These are phyloP conservation scores for Amanita phalloides DNA, from an alignment of 768 basidiomycete genomes.

Conservation along the genomic window DNA sequence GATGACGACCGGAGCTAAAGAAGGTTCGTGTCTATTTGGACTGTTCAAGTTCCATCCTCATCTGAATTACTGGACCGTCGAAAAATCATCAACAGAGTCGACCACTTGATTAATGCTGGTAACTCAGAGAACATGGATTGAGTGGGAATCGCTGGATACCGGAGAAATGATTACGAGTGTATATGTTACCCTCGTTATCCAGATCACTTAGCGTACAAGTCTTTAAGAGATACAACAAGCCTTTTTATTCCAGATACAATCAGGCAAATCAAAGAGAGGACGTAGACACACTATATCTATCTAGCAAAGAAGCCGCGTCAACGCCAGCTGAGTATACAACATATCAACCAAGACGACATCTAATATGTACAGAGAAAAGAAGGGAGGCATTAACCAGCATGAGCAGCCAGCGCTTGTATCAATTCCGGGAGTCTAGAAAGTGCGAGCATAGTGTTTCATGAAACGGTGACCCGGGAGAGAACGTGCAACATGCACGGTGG, in stretches of 20 bases:
- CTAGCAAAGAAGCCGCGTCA: not conserved
- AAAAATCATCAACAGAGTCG: not conserved
- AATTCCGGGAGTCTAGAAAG: not conserved
- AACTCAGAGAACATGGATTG: not conserved
- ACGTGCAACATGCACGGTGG: not conserved
- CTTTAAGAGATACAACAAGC: not conserved
- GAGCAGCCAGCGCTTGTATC: not conserved
- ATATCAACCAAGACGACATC: not conserved
- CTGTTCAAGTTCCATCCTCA: too few species aligned
- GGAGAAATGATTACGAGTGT: too few species aligned
- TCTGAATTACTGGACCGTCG: not conserved
- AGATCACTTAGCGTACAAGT: too few species aligned
- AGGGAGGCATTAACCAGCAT: not conserved
- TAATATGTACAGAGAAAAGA: not conserved
- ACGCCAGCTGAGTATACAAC: not conserved
- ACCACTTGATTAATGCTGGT: not conserved
- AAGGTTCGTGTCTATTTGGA: too few species aligned
- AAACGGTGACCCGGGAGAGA: slow-evolving; percentile 1
- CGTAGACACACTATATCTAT: not conserved
- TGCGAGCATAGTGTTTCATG: not conserved
- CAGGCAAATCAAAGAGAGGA: not conserved
- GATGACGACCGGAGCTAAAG: too few species aligned
- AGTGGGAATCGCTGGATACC: too few species aligned
- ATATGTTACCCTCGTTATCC: not conserved
- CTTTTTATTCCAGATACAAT: not conserved